Conservation (phyloP, 78 protist species). For the Emiliania huxleyi region DNA sequence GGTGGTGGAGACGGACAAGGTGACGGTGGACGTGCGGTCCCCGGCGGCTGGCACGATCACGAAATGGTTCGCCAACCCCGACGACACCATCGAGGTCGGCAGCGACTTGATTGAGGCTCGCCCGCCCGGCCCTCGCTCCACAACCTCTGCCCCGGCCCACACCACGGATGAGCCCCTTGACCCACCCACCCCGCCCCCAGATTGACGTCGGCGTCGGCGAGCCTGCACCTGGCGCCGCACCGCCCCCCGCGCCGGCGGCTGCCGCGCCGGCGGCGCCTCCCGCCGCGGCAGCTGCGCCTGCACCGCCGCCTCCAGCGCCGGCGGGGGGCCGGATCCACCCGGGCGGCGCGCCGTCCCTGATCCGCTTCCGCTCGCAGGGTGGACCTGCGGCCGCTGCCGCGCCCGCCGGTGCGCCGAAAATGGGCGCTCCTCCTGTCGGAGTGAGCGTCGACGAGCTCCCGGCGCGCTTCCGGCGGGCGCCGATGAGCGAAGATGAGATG, state of each 20-base stretch:
- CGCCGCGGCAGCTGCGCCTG: not conserved
- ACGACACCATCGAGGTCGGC: not conserved
- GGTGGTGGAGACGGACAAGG: not conserved
- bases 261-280: not conserved
- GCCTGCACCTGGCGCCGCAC: not conserved
- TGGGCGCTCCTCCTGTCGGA: no score
- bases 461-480: not conserved
- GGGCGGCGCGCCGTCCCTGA: not conserved
- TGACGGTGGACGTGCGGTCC: constrained; percentile 4
- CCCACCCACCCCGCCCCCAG: no score
- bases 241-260: not conserved
- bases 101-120: not conserved
- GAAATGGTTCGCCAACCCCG: not conserved
- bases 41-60: not conserved
- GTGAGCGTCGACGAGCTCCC: not conserved
- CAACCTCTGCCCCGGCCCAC: no score
- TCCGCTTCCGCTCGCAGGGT: not conserved
- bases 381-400: not conserved
- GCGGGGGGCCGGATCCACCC: not conserved
- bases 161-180: no score
- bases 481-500: not conserved
- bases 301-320: not conserved
- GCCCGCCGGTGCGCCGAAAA: not conserved
- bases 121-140: no score
- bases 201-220: not conserved